phyloP scores from a whole-genome alignment of 2,329 filamentous ascomycete genomes.

The Aspergillus sp. region DNA sequence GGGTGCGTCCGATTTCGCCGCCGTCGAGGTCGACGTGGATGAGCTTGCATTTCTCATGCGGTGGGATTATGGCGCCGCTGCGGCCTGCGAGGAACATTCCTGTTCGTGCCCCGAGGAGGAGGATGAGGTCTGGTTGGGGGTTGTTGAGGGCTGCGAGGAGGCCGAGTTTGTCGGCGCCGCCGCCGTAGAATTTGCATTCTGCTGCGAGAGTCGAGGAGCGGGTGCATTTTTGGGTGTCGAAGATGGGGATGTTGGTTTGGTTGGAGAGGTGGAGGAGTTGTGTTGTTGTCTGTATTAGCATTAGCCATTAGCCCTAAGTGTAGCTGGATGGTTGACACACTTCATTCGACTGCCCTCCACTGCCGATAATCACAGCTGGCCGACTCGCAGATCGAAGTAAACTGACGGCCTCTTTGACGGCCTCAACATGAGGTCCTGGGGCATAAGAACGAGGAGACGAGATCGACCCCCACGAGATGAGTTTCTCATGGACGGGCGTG shows the following conservation, averaged over 20 bases:
- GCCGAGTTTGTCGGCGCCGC: slow-evolving; percentile 36
- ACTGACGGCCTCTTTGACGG: slow-evolving; percentile 32
- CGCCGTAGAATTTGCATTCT: slow-evolving; percentile 35
- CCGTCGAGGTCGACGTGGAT: slow-evolving; percentile 47
- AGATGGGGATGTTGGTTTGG: slow-evolving; percentile 39
- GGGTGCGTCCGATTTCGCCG: slow-evolving; percentile 44
- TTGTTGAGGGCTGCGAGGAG: slow-evolving; percentile 27
- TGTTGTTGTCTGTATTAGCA: slow-evolving; percentile 22
- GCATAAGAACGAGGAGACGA: slow-evolving; percentile 31
- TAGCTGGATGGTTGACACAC: neutral
- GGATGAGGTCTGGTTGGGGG: slow-evolving; percentile 41
- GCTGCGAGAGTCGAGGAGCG: slow-evolving; percentile 18
- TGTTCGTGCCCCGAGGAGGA: slow-evolving; percentile 44
- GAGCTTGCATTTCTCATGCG: slow-evolving; percentile 33
- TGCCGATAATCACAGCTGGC: slow-evolving; percentile 45
- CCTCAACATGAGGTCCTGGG: slow-evolving; percentile 38
- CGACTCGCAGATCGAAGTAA: slow-evolving; percentile 37
- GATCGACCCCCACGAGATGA: slow-evolving; percentile 45
- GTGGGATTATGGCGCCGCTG: slow-evolving; percentile 40
- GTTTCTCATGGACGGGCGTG: slow-evolving; percentile 37
- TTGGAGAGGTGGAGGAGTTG: slow-evolving; percentile 35
- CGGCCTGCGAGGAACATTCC: slow-evolving; percentile 44
- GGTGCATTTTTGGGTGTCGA: slow-evolving; percentile 35
- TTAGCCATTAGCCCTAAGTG: neutral
- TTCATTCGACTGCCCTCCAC: slow-evolving; percentile 30